Conservation (phyloP, 208 protist species). For the Trypanosoma grayi region DNA sequence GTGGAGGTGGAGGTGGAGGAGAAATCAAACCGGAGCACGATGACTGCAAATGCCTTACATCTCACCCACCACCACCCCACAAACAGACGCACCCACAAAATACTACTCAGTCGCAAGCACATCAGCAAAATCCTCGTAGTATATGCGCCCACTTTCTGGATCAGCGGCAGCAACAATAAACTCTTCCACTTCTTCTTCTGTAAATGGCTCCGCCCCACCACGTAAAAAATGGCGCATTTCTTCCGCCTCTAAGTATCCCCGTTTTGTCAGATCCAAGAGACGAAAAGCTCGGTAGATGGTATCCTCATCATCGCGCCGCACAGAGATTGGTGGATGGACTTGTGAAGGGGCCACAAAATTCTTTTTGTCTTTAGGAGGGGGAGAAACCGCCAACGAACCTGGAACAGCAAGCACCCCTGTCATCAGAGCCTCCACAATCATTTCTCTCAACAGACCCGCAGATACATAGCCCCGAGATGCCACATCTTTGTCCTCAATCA, state of each 20-base stretch:
- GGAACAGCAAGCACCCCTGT: conserved; percentile 61
- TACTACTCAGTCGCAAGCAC: conserved; percentile 70
- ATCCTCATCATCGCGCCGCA: conserved; percentile 51
- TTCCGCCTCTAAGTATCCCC: conserved; percentile 65
- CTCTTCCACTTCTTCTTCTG: conserved; percentile 72
- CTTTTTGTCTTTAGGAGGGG: conserved; percentile 11
- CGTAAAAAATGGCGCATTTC: conserved; percentile 65
- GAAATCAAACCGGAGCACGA: too few relatives aligned
- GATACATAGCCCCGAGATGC: conserved; percentile 61
- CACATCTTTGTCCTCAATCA: conserved; percentile 64
- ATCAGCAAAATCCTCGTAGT: conserved; percentile 84
- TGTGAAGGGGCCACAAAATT: not conserved
- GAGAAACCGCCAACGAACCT: conserved; percentile 18
- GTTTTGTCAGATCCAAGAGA: conserved; percentile 51
- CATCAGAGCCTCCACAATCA: conserved; percentile 76
- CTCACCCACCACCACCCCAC: too few relatives aligned
- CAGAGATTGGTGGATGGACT: conserved; percentile 24
- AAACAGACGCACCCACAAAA: too few relatives aligned
- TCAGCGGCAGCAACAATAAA: conserved; percentile 75
- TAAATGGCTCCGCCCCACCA: conserved; percentile 57
- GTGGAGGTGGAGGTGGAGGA: too few relatives aligned
- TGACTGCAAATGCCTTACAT: too few relatives aligned
- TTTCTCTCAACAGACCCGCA: conserved; percentile 33
- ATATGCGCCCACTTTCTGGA: conserved; percentile 61
- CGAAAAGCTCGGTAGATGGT: conserved; percentile 71